Evolutionary conservation across 2,329 filamentous ascomycete species (phyloP).

Genomic region (Colletotrichum neosansevieriae): DNA sequence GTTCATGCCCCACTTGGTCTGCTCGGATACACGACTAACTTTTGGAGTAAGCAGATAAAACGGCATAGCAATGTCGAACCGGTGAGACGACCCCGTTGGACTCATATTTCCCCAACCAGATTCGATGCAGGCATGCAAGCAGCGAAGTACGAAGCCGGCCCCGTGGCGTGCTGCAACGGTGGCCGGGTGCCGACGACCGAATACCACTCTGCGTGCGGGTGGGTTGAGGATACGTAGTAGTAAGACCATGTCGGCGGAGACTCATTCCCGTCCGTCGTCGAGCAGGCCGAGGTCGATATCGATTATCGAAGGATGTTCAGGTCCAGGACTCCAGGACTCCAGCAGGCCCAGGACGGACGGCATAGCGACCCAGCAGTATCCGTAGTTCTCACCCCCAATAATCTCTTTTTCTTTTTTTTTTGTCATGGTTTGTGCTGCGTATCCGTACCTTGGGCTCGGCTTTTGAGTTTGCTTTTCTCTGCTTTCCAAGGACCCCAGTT

Average conservation of each 20-base stretch:
- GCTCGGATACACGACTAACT: neutral
- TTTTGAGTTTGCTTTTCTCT: neutral
- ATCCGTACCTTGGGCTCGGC: no score
- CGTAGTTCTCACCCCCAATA: neutral
- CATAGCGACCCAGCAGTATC: constrained; percentile 9
- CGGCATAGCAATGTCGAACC: neutral
- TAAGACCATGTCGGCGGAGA: constrained; percentile 14
- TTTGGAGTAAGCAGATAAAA: neutral
- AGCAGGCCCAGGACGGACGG: neutral
- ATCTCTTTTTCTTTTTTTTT: no score
- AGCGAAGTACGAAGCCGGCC: neutral
- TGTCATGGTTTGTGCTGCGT: no score
- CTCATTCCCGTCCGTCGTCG: neutral
- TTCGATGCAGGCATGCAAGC: constrained; percentile 24
- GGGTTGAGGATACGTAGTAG: constrained; percentile 1
- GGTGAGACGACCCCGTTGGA: neutral
- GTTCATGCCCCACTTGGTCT: neutral
- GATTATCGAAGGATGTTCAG: neutral
- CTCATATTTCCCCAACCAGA: neutral
- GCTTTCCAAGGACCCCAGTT: neutral
- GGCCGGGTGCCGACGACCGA: constrained; percentile 35
- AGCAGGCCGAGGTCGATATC: neutral
- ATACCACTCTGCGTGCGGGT: constrained; percentile 17
- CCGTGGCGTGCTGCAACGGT: constrained; percentile 21
- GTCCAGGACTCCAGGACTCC: neutral